Base-by-base conservation (phyloP, 1,284 basidiomycete species). In the Moniliella sp. region DNA sequence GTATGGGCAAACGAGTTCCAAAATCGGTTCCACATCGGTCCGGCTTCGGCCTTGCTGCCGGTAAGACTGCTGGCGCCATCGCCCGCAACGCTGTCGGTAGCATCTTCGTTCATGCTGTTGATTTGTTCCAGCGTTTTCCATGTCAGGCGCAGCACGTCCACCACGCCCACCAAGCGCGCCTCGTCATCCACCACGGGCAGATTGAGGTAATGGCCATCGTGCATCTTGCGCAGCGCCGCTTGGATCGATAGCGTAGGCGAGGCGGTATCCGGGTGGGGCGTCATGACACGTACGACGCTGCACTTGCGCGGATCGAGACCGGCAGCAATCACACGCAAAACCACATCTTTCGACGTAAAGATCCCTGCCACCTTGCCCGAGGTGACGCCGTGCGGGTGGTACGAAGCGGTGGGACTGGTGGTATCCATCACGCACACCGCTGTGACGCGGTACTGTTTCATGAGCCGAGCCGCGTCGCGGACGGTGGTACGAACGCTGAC, bases 21-120 rank as follows among this genome's bases (percentile, higher is more conserved):
- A 75, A 99, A 99, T 44, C 83, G 79, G 50, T 86, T 81, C 91
- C 91, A 99, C 76, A 97, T 86, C 2, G 88, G 91, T 9, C 88
- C 91, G 23, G 61, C 62, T 25, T 61, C 62, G n/a, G n/a, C n/a
- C n/a, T n/a, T n/a, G n/a, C n/a, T n/a, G n/a, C n/a, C n/a, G n/a
- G n/a, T n/a, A 7, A 7, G 21, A 7, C n/a, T n/a, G 8, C 8
- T 7, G n/a, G n/a, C n/a, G n/a, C n/a, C n/a, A n/a, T n/a, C n/a
- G n/a, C n/a, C n/a, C n/a, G n/a, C n/a, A n/a, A n/a, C n/a, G n/a
- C n/a, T n/a, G n/a, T n/a, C n/a, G n/a, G n/a, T n/a, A n/a, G n/a
- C n/a, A 19, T 74, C 76, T 27, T 73, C 69, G 36, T 67, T 65
- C 45, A 70, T 69, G 13, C 63, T 53, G 43, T 59, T 59, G 48